Evolutionary conservation across 257 asterid genomes (phyloP), one percentile per base, ranked within the genome.

Genomic region (Parsonsia alboflavescens): DNA sequence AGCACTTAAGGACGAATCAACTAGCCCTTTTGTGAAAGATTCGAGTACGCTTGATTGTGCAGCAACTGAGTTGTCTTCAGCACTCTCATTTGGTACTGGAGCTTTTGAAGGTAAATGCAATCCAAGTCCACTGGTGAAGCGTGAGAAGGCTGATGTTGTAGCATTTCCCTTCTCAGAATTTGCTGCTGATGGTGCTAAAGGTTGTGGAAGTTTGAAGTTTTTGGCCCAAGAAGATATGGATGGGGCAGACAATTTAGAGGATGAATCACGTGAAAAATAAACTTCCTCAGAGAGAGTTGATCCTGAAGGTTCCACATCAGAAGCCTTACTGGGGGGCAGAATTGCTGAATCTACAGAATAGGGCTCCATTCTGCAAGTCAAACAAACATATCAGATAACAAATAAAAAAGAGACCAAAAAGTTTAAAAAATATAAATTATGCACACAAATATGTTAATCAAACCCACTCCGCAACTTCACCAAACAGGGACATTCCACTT

Each of bases 1-100:
- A 41, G 97, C 99, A 82, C 80, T 86, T 76, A 94, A 66, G 52
- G 97, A 94, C 65, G 99, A 83, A 84, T 90, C 99, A 80, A 92
- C 89, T 68, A 94, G 78, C 67, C 99, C 99, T 87, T 90, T 94
- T 17, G 92, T 87, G 53, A 92, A 81, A 64, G 97, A 90, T 76
- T 85, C 97, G 50, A 94, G 58, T 74, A 89, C 89, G 79, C 93
- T 86, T 65, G 97, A 86, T 78, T 94, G 93, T 67, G 85, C 78
- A 75, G 84, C 45, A 71, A 79, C 77, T 74, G 94, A 75, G 76
- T 74, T 72, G 79, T 78, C 80, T 72, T 82, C 86, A 69, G 85
- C 85, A 52, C 75, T 78, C 30, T 84, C 92, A 79, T 82, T 82
- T 59, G 88, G 72, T 68, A 24, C 77, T 41, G 91, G 68, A 71